Conservation (phyloP, 768 basidiomycete species). For the Cystofilobasidium bisporidii region DNA sequence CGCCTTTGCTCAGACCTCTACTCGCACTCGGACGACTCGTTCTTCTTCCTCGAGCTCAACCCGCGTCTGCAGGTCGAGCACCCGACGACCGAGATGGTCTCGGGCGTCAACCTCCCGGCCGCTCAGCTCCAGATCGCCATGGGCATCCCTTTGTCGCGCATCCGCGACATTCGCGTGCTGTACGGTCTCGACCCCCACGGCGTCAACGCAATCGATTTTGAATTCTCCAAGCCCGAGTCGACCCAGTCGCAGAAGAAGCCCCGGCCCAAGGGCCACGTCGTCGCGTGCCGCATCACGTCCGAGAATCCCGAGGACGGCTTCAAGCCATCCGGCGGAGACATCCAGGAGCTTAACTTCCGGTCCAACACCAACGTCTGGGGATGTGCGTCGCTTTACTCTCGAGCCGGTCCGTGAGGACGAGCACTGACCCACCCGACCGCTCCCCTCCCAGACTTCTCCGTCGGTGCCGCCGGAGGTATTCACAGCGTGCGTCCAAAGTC, state of each 20-base stretch:
- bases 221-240: constrained; percentile 80
- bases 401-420: background rate
- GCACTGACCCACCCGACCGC: too few relatives aligned
- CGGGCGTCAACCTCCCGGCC: constrained; percentile 93
- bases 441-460: constrained; percentile 64
- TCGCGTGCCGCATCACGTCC: constrained; percentile 97
- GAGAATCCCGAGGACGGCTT: constrained; percentile 99
- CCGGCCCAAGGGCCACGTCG: constrained; percentile 92
- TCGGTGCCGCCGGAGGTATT: constrained; percentile 84
- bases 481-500: constrained; percentile 46
- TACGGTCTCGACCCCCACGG: constrained; percentile 89
- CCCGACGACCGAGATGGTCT: constrained; percentile 99
- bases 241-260: constrained; percentile 87
- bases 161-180: constrained; percentile 86
- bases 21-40: constrained; percentile 81
- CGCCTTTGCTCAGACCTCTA: constrained; percentile 65
- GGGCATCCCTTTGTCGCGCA: constrained; percentile 92
- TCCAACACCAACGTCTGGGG: constrained; percentile 99
- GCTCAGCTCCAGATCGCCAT: constrained; percentile 96
- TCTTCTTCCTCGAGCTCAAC: constrained; percentile 97
- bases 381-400: constrained; percentile 37
- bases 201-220: constrained; percentile 84
- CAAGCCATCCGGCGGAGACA: constrained; percentile 92
- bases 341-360: constrained; percentile 98
- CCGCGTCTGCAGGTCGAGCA: constrained; percentile 99